Evolutionary conservation across 73 alveolate genomes (phyloP), one percentile per base, ranked within the genome.

Genomic region (Effrenium voratum): DNA sequence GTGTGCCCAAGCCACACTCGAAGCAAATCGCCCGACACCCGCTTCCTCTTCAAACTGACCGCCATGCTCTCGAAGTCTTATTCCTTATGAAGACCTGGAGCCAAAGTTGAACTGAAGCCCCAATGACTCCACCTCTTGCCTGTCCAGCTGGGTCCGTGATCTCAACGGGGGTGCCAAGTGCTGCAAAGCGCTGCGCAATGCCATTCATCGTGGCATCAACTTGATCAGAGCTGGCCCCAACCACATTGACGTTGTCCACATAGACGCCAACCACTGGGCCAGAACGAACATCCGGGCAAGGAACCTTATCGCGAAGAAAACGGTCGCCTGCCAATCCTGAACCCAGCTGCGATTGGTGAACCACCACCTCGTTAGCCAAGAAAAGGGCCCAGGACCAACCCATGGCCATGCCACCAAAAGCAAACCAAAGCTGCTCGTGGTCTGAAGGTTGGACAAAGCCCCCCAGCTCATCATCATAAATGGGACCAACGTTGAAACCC

Each of bases 231-330:
- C 41, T n/a, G 15, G 15, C 10, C 34, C 44, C 80, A 26, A 66
- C 22, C 80, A 66, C 80, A 66, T 66, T 66, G 38, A 66, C 80
- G 80, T 66, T 66, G 80, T 66, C 80, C 6, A 66, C 80, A 66
- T 66, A 66, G 80, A 66, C 80, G 34, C 80, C 80, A 12, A 66
- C 80, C 40, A 30, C 80, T 22, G 80, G 80, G 6, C 43, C n/a
- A 12, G 10, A 10, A 30, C 44, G 44, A 10, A 66, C 80, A 13
- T 19, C 40, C 15, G 80, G 80, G 41, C 6, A 12, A 13, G 80
- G 6, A 10, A 22, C 38, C 41, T 66, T 66, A 19, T 52, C 66
- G 28, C 66, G 30, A 55, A 10, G 68, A 22, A 55, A 13, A 10
- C 22, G 30, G 36, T n/a, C 84, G 28, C 50, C 30, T 32, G 50